A percentile compares a stretch with the other conserved stretches of the same genome.
These are phyloP conservation scores for Podaxis sp. DNA, from an alignment of 768 basidiomycete species.

Conservation along the genomic window DNA sequence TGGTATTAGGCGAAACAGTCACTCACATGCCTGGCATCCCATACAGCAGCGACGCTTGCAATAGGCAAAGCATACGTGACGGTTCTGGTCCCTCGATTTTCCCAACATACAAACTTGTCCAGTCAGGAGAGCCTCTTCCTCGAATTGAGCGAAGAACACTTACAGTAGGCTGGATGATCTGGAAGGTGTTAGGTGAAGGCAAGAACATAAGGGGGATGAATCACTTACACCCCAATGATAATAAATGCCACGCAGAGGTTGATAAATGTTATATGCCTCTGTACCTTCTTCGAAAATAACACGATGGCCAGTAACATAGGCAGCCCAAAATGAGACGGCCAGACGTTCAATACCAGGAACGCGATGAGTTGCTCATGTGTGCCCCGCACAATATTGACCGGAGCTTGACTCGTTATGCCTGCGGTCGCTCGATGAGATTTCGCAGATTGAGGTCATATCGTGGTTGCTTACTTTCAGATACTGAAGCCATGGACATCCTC, in stretches of 20 bases:
- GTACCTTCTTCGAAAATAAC: constrained; percentile 38
- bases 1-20: background rate
- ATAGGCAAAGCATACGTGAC: constrained; percentile 38
- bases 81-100: constrained; percentile 45
- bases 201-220: background rate
- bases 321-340: constrained; percentile 50
- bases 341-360: constrained; percentile 48
- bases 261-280: constrained; percentile 46
- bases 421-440: background rate
- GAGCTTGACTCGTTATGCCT: constrained; percentile 2
- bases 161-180: constrained; percentile 44
- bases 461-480: background rate
- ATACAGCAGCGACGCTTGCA: constrained; percentile 48
- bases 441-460: background rate
- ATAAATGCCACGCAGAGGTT: constrained; percentile 47
- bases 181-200: constrained; percentile 1
- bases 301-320: constrained; percentile 43
- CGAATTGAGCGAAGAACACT: constrained; percentile 10
- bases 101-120: constrained; percentile 40
- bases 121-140: background rate
- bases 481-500: background rate
- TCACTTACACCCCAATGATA: constrained; percentile 43
- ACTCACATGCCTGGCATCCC: constrained; percentile 48
- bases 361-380: constrained; percentile 38
- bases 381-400: constrained; percentile 41